Base-by-base conservation (phyloP, 768 basidiomycete genomes). In the Polyporus arcularius region DNA sequence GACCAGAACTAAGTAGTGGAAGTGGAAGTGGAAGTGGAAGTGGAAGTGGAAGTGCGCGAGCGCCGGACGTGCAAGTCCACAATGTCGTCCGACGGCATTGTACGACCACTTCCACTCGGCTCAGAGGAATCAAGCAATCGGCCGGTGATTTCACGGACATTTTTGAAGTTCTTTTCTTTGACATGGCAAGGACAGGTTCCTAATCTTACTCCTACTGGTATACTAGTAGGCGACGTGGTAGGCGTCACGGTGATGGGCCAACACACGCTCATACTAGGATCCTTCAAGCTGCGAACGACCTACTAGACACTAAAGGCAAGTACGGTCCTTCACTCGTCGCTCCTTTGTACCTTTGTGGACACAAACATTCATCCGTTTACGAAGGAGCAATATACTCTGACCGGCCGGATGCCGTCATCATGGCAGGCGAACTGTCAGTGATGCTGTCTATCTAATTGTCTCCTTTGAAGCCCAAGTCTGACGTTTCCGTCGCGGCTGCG, bases 331-430 rank as follows among this genome's bases (percentile, higher is more conserved):
- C 12, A 16, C 45, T 47, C 4, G 26, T 9, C 8, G 10, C n/a
- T 26, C 21, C 46, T 18, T 26, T 18, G n/a, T 12, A n/a, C 21
- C 21, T 26, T 26, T 26, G 21, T 26, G 16, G 10, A 48, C 18
- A 12, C 26, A 48, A 48, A 21, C 46, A 47, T 10, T 43, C 42
- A 43, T 32, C 53, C 18, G 14, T 0, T 30, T 2, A 4, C 11
- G 15, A 18, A 70, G 75, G 76, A 8, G 46, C 58, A n/a, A 72
- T 73, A 30, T 75, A 74, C 54, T 74, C 74, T 43, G 73, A 74
- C 53, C 60, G 72, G 14, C 74, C 74, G 2, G 45, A 61, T 1
- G 68, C 73, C 3, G 59, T 71, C 18, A 74, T 75, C 18, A 74
- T 75, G 72, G 70, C 71, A 0, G 73, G 73, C 4, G 72, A 73